Percentiles rank a stretch among this genome's conserved stretches.
Conservation (phyloP, 2,329 filamentous ascomycete species). For the Nemania sp. region DNA sequence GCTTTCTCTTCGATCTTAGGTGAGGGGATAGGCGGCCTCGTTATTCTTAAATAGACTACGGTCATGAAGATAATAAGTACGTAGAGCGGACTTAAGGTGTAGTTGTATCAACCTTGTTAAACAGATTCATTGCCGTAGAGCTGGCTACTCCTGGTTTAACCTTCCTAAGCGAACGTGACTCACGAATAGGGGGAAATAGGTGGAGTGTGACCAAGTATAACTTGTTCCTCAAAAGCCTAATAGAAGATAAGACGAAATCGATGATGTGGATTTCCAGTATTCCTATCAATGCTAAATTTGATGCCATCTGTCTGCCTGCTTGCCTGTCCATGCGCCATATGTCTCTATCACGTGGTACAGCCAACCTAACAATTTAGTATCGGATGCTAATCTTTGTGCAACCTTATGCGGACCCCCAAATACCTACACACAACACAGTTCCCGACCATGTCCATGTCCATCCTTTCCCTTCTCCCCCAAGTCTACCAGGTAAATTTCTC, state of each 20-base stretch:
- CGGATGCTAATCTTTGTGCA: slow-evolving; percentile 7
- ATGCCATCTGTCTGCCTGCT: neutral
- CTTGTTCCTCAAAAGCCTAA: too few species aligned
- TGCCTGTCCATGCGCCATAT: too few species aligned
- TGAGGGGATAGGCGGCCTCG: too few species aligned
- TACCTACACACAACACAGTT: neutral
- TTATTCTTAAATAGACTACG: too few species aligned
- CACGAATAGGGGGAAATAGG: too few species aligned
- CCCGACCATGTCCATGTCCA: neutral
- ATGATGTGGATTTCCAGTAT: neutral
- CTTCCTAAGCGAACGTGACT: too few species aligned
- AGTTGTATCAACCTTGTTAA: too few species aligned
- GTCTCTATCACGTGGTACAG: neutral
- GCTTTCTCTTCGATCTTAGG: neutral
- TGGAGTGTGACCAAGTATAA: too few species aligned
- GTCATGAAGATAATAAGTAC: too few species aligned
- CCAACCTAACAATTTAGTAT: neutral
- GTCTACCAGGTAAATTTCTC: neutral
- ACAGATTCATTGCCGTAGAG: too few species aligned
- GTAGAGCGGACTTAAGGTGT: too few species aligned
- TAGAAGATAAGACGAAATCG: neutral
- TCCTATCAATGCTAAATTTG: neutral
- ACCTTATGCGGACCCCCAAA: slow-evolving; percentile 7
- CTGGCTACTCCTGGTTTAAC: too few species aligned
- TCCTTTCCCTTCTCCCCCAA: neutral